Percentiles rank a stretch among this genome's conserved stretches.
These are phyloP conservation scores for Ajuga reptans DNA, from an alignment of 305 asterid genomes.

Conservation along the genomic window DNA sequence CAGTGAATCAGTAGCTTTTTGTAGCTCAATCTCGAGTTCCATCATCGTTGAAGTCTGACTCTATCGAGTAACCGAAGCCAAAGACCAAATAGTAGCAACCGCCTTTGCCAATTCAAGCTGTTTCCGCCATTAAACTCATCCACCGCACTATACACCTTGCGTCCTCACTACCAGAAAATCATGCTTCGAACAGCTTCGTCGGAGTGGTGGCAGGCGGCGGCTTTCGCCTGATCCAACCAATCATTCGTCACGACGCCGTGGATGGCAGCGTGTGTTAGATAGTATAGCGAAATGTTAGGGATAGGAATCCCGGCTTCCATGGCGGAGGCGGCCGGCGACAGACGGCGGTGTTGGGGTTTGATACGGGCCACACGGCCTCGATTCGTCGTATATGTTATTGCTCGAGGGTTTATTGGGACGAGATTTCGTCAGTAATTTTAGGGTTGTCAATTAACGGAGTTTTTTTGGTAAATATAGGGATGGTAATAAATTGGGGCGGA, in stretches of 20 bases:
- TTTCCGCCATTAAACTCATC: slow-evolving; percentile 86
- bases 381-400: too few species aligned
- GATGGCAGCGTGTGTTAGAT: slow-evolving; percentile 78
- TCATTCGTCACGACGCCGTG: slow-evolving; percentile 86
- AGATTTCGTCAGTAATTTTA: too few species aligned
- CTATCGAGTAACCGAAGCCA: slow-evolving; percentile 77
- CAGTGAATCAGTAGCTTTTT: slow-evolving; percentile 70
- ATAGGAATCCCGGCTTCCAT: slow-evolving; percentile 43
- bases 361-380: too few species aligned
- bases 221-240: slow-evolving; percentile 85
- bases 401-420: too few species aligned
- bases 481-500: too few species aligned
- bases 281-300: slow-evolving; percentile 63
- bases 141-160: slow-evolving; percentile 48
- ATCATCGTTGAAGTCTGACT: slow-evolving; percentile 83
- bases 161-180: slow-evolving; percentile 32
- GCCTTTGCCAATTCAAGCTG: slow-evolving; percentile 97
- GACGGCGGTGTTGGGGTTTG: slow-evolving; percentile 30
- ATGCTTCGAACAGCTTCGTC: slow-evolving; percentile 30
- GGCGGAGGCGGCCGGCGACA: slow-evolving; percentile 33
- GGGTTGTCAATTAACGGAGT: too few species aligned
- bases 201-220: slow-evolving; percentile 41
- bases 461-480: too few species aligned
- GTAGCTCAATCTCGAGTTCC: slow-evolving; percentile 91
- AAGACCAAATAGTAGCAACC: slow-evolving; percentile 89